Percentiles rank a stretch among this genome's conserved stretches.
Conservation (phyloP, 23 red algal genomes). For the Chondrus crispus region DNA sequence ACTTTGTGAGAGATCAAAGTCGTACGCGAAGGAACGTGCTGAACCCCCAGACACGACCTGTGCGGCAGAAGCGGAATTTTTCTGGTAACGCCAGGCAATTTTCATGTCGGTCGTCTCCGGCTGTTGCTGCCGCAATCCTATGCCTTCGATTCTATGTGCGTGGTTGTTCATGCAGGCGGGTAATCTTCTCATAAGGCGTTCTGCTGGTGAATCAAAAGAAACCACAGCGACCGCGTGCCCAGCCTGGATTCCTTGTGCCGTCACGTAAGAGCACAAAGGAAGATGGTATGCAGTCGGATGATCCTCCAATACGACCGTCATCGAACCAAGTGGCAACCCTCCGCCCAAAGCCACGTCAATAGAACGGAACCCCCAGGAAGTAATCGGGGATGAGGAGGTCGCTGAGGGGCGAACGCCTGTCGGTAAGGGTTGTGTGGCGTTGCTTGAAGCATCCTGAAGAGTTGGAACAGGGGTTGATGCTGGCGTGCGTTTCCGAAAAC, state of each 20-base stretch:
- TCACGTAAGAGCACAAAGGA: conserved; percentile 15
- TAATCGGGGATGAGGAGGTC: too few relatives aligned
- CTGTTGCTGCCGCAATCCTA: too few relatives aligned
- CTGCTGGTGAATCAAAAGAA: not conserved
- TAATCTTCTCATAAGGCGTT: not conserved
- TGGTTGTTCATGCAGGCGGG: not conserved
- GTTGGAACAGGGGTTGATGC: too few relatives aligned
- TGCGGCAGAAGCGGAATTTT: not conserved
- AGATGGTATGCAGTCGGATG: conserved; percentile 22
- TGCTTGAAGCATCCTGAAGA: too few relatives aligned
- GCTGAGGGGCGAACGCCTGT: too few relatives aligned
- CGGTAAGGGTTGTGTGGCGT: too few relatives aligned
- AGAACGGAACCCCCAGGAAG: too few relatives aligned
- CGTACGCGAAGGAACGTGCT: not conserved
- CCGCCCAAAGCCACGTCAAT: too few relatives aligned
- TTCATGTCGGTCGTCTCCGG: not conserved
- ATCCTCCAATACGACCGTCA: conserved; percentile 65
- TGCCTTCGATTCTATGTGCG: too few relatives aligned
- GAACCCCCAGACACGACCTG: not conserved
- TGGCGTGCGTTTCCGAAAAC: too few relatives aligned
- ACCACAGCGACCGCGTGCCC: conserved; percentile 52
- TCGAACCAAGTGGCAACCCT: conserved; percentile 53
- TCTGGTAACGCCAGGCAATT: conserved; percentile 77
- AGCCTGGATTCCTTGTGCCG: conserved; percentile 44
- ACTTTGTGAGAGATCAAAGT: conserved; percentile 20